Evolutionary conservation across 768 basidiomycete genomes (phyloP).

Genomic region (Rhizopogon sp.): DNA sequence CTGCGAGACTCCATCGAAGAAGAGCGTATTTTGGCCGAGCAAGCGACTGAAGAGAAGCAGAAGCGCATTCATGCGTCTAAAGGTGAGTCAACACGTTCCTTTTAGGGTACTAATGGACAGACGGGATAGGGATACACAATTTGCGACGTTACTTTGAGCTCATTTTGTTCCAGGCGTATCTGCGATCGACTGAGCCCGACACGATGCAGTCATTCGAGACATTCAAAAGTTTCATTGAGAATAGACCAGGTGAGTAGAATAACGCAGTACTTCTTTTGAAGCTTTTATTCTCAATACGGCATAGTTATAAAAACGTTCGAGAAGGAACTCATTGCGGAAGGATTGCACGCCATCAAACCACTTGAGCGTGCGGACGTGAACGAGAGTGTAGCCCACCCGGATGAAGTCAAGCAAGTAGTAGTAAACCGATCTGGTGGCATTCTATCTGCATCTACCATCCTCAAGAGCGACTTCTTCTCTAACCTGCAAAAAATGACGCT

Average conservation of each 20-base stretch:
- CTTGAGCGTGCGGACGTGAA: slow-evolving; percentile 65
- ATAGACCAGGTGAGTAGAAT: slow-evolving; percentile 63
- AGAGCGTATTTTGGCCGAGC: slow-evolving; percentile 69
- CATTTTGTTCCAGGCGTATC: slow-evolving; percentile 85
- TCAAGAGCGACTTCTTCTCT: slow-evolving; percentile 94
- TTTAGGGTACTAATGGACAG: background rate
- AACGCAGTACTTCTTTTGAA: background rate
- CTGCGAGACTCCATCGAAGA: slow-evolving; percentile 88
- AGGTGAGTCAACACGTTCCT: slow-evolving; percentile 38
- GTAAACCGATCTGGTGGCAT: slow-evolving; percentile 80
- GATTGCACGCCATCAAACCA: slow-evolving; percentile 74
- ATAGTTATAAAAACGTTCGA: slow-evolving; percentile 93
- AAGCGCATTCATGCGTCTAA: slow-evolving; percentile 63
- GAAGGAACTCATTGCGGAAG: slow-evolving; percentile 81
- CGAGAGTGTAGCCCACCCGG: slow-evolving; percentile 75
- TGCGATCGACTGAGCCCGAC: slow-evolving; percentile 77
- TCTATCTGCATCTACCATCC: slow-evolving; percentile 84
- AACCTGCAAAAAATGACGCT: slow-evolving; percentile 95
- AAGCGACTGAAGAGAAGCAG: slow-evolving; percentile 66
- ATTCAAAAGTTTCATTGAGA: slow-evolving; percentile 79
- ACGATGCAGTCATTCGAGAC: slow-evolving; percentile 69
- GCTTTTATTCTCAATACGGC: background rate
- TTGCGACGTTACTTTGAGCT: slow-evolving; percentile 82
- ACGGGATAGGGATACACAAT: slow-evolving; percentile 60
- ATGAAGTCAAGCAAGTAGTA: slow-evolving; percentile 88